Conservation (phyloP, 352 stramenopile species). For the Globisporangium parvum region DNA sequence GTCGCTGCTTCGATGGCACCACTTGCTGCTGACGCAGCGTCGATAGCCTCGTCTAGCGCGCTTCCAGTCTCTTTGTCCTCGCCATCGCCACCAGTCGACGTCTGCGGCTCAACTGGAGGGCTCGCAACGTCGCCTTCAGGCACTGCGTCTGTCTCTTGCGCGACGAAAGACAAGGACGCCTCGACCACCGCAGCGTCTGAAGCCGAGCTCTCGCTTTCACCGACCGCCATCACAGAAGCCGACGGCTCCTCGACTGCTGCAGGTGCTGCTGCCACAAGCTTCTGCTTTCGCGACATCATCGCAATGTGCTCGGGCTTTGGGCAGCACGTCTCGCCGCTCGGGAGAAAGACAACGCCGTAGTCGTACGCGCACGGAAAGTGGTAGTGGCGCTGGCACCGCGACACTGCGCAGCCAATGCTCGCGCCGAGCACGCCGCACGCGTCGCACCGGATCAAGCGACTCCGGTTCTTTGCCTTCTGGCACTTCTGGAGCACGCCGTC, state of each 20-base stretch:
- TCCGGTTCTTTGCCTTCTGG: conserved; percentile 85
- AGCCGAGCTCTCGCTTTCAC: background rate
- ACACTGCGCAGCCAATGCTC: conserved; percentile 87
- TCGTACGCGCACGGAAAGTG: conserved; percentile 92
- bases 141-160: too few species aligned
- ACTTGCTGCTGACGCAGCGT: background rate
- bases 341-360: conserved; percentile 59
- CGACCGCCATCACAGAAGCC: background rate
- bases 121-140: too few species aligned
- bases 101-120: too few species aligned
- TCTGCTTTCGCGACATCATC: conserved; percentile 31
- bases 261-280: background rate
- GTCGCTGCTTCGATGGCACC: background rate
- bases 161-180: too few species aligned
- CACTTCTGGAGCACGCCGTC: conserved; percentile 74
- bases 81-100: background rate
- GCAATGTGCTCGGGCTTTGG: conserved; percentile 42
- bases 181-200: too few species aligned
- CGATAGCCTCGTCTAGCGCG: background rate
- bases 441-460: conserved; percentile 87
- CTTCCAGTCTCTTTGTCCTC: background rate
- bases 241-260: background rate
- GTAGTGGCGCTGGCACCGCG: conserved; percentile 87
- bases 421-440: conserved; percentile 87
- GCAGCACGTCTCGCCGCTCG: conserved; percentile 67